A percentile compares a stretch with the other conserved stretches of the same genome.
Conservation (phyloP, 176 grass and related monocot genomes). For the Eleusine coracana region DNA sequence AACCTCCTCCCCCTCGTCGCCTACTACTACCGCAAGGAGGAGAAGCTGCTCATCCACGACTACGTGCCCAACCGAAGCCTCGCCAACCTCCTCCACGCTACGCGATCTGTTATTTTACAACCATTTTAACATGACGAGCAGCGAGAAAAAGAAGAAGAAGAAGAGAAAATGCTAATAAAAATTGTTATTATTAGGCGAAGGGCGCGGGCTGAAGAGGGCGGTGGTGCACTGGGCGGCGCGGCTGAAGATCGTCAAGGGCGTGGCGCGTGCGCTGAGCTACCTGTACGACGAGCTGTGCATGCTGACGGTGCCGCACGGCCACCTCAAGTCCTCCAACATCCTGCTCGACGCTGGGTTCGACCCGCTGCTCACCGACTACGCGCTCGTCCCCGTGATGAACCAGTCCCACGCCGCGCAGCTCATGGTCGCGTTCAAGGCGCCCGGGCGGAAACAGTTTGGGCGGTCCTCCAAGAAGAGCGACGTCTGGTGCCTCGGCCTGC, state of each 20-base stretch:
- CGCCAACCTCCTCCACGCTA: slow-evolving; percentile 67
- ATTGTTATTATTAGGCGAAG: background rate
- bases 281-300: slow-evolving; percentile 95
- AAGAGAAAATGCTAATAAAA: no score
- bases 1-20: slow-evolving; percentile 83
- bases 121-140: no score
- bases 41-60: slow-evolving; percentile 86
- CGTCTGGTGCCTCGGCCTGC: slow-evolving; percentile 80
- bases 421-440: slow-evolving; percentile 82
- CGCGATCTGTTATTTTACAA: no score
- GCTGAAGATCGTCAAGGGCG: slow-evolving; percentile 77
- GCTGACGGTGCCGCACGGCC: slow-evolving; percentile 87
- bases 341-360: slow-evolving; percentile 55
- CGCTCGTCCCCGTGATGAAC: slow-evolving; percentile 85
- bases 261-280: slow-evolving; percentile 58
- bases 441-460: slow-evolving; percentile 68
- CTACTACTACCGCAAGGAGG: slow-evolving; percentile 97
- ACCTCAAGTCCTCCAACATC: slow-evolving; percentile 90
- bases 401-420: slow-evolving; percentile 72
- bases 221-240: slow-evolving; percentile 61
- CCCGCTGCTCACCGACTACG: slow-evolving; percentile 82
- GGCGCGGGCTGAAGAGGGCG: slow-evolving; percentile 25
- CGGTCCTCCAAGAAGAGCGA: slow-evolving; percentile 91
- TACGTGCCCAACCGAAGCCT: slow-evolving; percentile 76
- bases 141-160: no score